Evolutionary conservation across 352 stramenopile species (phyloP).

Genomic region (Plasmopara muralis): DNA sequence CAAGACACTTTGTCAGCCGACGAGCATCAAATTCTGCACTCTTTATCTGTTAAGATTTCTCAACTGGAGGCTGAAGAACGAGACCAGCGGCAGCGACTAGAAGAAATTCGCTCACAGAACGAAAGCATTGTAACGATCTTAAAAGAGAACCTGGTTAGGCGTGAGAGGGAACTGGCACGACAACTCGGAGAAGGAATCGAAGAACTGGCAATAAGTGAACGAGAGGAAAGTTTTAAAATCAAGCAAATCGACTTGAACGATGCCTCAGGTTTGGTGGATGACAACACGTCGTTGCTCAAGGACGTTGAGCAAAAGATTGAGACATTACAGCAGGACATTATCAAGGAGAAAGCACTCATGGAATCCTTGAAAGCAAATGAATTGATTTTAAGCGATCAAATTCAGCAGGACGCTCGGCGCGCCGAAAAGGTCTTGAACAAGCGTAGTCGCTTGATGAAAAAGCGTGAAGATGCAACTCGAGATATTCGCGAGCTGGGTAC

Average conservation of each 20-base stretch:
- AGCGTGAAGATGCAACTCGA: conserved; percentile 91
- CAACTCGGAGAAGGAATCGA: conserved; percentile 62
- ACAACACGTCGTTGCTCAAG: conserved; percentile 56
- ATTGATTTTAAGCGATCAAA: conserved; percentile 63
- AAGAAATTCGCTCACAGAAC: conserved; percentile 85
- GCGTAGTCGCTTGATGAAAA: conserved; percentile 71
- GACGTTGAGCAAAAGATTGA: conserved; percentile 54
- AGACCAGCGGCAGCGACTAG: conserved; percentile 66
- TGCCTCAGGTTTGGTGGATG: conserved; percentile 59
- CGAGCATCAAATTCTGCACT: conserved; percentile 48
- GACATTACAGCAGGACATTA: conserved; percentile 44
- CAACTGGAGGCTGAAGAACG: conserved; percentile 85
- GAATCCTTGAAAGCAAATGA: conserved; percentile 59
- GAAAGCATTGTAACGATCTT: conserved; percentile 88
- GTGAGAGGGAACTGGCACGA: conserved; percentile 57
- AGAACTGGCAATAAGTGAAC: conserved; percentile 49
- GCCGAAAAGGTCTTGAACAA: conserved; percentile 84
- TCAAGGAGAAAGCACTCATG: conserved; percentile 33
- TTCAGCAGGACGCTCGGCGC: conserved; percentile 70
- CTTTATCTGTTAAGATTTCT: conserved; percentile 60
- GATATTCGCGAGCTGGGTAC: conserved; percentile 98
- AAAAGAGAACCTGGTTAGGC: conserved; percentile 88
- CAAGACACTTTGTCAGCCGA: conserved; percentile 54
- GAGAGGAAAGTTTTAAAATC: conserved; percentile 69
- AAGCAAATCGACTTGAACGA: conserved; percentile 89